phyloP scores from a whole-genome alignment of 1,284 basidiomycete species.

The Irpex rosettiformis region DNA sequence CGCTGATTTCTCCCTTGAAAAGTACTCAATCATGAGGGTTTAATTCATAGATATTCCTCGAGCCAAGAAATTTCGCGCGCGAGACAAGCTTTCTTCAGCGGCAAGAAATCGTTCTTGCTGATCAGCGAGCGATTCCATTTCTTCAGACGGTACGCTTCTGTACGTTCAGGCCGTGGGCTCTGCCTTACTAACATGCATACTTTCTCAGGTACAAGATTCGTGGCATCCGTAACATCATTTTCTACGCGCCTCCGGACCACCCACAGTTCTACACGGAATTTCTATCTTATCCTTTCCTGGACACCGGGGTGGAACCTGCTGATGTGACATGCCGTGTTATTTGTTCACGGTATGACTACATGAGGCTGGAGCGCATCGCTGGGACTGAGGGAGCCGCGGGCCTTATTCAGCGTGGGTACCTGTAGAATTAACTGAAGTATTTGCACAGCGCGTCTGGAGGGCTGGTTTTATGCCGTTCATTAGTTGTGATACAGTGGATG shows the following conservation, averaged over 20 bases:
- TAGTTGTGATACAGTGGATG: too few relatives aligned
- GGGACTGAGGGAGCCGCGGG: conserved; percentile 52
- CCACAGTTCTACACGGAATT: conserved; percentile 90
- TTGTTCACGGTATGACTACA: conserved; percentile 87
- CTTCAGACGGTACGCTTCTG: conserved; percentile 68
- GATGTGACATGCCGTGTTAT: conserved; percentile 79
- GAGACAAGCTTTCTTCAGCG: conserved; percentile 89
- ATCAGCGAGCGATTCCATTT: conserved; percentile 98
- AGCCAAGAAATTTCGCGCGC: conserved; percentile 93
- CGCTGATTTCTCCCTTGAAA: not conserved
- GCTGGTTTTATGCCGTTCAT: too few relatives aligned
- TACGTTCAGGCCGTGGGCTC: not conserved
- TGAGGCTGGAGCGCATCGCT: conserved; percentile 80
- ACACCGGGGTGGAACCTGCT: conserved; percentile 70
- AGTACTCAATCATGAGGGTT: not conserved
- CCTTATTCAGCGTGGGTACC: conserved; percentile 34
- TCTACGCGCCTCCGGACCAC: conserved; percentile 91
- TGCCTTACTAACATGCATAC: conserved; percentile 10
- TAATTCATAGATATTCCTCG: conserved; percentile 71
- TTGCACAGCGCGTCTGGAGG: too few relatives aligned
- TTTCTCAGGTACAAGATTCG: conserved; percentile 77
- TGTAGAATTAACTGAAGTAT: not conserved
- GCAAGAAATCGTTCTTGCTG: conserved; percentile 84
- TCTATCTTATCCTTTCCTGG: conserved; percentile 83
- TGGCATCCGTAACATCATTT: conserved; percentile 89